Percentiles rank a stretch among this genome's conserved stretches.
Conservation (phyloP, 2,329 filamentous ascomycete species). For the Malbranchea cinnamomea region DNA sequence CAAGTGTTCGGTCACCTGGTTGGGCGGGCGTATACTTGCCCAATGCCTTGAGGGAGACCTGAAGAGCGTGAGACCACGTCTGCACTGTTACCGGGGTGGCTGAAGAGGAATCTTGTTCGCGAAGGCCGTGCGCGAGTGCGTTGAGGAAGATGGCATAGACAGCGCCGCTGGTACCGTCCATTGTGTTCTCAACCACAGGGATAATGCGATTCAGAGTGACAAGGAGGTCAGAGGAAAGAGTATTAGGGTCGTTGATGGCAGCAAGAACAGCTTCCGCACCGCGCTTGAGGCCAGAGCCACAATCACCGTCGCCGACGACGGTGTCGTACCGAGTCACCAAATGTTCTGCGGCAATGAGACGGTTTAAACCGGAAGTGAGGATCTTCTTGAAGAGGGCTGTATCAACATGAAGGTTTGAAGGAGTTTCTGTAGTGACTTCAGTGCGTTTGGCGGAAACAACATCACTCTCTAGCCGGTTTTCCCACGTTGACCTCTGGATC, state of each 20-base stretch:
- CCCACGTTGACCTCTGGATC: slow-evolving; percentile 44
- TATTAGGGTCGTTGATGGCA: slow-evolving; percentile 24
- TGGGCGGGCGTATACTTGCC: slow-evolving; percentile 77
- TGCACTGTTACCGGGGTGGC: slow-evolving; percentile 32
- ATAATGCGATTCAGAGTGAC: slow-evolving; percentile 46
- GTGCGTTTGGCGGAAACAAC: slow-evolving; percentile 26
- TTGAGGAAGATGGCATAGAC: slow-evolving; percentile 84
- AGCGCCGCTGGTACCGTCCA: slow-evolving; percentile 65
- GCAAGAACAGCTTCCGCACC: slow-evolving; percentile 54
- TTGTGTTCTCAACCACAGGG: slow-evolving; percentile 49
- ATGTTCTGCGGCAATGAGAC: slow-evolving; percentile 48
- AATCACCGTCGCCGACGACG: slow-evolving; percentile 80
- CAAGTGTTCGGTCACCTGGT: slow-evolving; percentile 74
- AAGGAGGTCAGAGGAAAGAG: slow-evolving; percentile 42
- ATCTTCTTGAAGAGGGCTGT: slow-evolving; percentile 31
- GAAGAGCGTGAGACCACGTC: slow-evolving; percentile 53
- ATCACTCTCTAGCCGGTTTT: slow-evolving; percentile 29
- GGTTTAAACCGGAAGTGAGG: slow-evolving; percentile 40
- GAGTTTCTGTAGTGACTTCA: slow-evolving; percentile 29
- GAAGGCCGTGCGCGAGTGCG: slow-evolving; percentile 56
- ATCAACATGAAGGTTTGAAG: slow-evolving; percentile 35
- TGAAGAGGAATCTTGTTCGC: slow-evolving; percentile 35
- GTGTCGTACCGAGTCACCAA: slow-evolving; percentile 57
- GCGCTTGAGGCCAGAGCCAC: slow-evolving; percentile 70
- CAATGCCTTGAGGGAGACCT: slow-evolving; percentile 55